Base-by-base conservation (phyloP, 352 stramenopile genomes). In the Thalassiosira livingstoniorum region DNA sequence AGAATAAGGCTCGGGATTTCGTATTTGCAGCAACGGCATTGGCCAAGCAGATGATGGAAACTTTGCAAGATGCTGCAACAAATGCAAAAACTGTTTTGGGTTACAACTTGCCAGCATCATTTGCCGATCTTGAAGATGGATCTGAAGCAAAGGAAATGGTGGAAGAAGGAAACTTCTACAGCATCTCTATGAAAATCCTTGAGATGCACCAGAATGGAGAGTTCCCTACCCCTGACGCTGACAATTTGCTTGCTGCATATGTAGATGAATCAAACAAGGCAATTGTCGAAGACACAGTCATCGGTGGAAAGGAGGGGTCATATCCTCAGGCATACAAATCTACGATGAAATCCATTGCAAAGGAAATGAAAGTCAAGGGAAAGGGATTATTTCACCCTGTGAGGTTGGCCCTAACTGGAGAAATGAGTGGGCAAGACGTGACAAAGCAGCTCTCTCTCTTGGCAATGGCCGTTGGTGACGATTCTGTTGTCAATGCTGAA, bases 1-100 rank as follows among this genome's bases (percentile, higher is more conserved):
- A 84, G 31, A 51, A 80, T 11, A 70, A 79, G 42, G 61, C 85
- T 10, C 57, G 62, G 7, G 76, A 91, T 29, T 92, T 96, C 65
- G 74, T 88, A 4, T 89, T 84, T 61, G 86, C 89, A 35, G 85
- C 91, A 15, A 94, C 93, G 58, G 66, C 86, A 3, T 58, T 96
- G 25, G 86, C 91, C 4, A 92, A 95, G 64, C 87, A 94, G 69
- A 95, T 94, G 77, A 93, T 96, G 91, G 90, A 96, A 87, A 94
- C 94, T 4, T 90, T 91, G n/a, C 88, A 87, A 58, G 92, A 96
- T 83, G 93, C 91, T 15, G 90, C 87, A 2, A 77, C 80, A 1
- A 94, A 95, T 72, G 91, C 92, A 10, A 84, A 92, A 55, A 87
- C 64, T 25, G 90, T 96, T 21, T 75, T 96, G 54, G 80, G 76